phyloP scores from a whole-genome alignment of 768 basidiomycete species.

The Suillus subluteus region DNA sequence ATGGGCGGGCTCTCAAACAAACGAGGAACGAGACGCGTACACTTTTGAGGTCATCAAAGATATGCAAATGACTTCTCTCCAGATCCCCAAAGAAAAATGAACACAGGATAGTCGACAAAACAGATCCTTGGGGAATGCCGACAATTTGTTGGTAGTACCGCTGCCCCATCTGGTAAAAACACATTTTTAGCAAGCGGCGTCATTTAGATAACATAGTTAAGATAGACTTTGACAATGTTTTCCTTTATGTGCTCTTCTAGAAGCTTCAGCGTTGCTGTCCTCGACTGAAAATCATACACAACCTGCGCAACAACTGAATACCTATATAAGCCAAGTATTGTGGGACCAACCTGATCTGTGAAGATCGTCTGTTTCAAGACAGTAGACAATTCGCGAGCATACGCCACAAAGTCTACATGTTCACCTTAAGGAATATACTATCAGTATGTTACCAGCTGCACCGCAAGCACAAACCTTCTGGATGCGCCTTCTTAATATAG shows the following conservation, averaged over 20 bases:
- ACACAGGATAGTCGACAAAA: constrained; percentile 93
- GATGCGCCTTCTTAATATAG: constrained; percentile 63
- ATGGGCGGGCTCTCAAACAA: too few relatives aligned
- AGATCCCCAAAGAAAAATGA: constrained; percentile 94
- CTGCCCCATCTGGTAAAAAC: constrained; percentile 66
- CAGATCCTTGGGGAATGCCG: constrained; percentile 97
- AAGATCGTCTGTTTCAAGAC: constrained; percentile 78
- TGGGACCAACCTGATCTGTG: constrained; percentile 69
- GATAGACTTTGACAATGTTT: constrained; percentile 83
- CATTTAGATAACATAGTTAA: background rate
- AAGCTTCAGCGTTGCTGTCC: constrained; percentile 66
- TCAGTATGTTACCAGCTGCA: background rate
- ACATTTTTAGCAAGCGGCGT: background rate
- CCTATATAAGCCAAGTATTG: background rate
- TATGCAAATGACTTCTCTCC: constrained; percentile 57
- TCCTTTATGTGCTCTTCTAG: constrained; percentile 89
- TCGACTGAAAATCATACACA: constrained; percentile 52
- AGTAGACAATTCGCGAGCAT: constrained; percentile 69
- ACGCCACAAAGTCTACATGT: constrained; percentile 69
- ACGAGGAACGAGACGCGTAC: constrained; percentile 46
- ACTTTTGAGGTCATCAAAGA: constrained; percentile 59
- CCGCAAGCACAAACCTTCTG: constrained; percentile 52
- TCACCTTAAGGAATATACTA: constrained; percentile 54
- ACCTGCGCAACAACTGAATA: constrained; percentile 41
- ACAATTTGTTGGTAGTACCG: constrained; percentile 82